Evolutionary conservation across 768 basidiomycete species (phyloP).

Genomic region (Pleurotus tuber-regium): DNA sequence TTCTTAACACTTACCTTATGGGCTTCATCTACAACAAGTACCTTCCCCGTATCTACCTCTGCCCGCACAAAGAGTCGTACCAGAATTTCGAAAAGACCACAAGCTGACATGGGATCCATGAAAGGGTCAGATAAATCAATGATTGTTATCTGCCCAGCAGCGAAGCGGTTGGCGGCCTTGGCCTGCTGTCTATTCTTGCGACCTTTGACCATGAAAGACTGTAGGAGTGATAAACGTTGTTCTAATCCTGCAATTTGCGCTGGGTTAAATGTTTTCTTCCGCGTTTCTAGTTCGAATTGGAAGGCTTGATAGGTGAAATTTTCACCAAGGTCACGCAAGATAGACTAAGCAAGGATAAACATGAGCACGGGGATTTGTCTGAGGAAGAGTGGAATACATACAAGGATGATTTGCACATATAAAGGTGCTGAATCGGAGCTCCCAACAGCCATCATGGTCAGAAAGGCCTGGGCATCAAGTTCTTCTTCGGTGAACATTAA

Average conservation of each 20-base stretch:
- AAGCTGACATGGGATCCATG: constrained; percentile 64
- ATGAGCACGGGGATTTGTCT: background rate
- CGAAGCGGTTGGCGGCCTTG: constrained; percentile 38
- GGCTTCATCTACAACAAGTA: constrained; percentile 72
- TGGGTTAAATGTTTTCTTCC: constrained; percentile 53
- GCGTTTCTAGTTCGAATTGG: constrained; percentile 38
- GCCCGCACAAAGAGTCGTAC: constrained; percentile 63
- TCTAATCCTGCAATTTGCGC: constrained; percentile 54
- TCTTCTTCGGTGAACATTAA: constrained; percentile 56
- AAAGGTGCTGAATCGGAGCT: constrained; percentile 61
- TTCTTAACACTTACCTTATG: constrained; percentile 50
- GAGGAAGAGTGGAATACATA: constrained; percentile 26
- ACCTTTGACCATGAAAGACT: constrained; percentile 48
- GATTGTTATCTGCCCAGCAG: constrained; percentile 58
- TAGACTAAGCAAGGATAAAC: constrained; percentile 33
- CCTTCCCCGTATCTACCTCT: constrained; percentile 59
- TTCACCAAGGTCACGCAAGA: constrained; percentile 64
- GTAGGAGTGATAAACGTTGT: constrained; percentile 61
- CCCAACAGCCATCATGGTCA: constrained; percentile 74
- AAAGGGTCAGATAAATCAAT: constrained; percentile 75
- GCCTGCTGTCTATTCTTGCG: constrained; percentile 3
- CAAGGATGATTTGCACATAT: constrained; percentile 68
- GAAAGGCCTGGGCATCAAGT: constrained; percentile 63
- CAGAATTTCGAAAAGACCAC: constrained; percentile 69
- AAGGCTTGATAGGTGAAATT: constrained; percentile 52